Percentiles rank a stretch among this genome's conserved stretches.
Evolutionary conservation across 148 eudicot species (phyloP).

Genomic region (Silene uniflora): DNA sequence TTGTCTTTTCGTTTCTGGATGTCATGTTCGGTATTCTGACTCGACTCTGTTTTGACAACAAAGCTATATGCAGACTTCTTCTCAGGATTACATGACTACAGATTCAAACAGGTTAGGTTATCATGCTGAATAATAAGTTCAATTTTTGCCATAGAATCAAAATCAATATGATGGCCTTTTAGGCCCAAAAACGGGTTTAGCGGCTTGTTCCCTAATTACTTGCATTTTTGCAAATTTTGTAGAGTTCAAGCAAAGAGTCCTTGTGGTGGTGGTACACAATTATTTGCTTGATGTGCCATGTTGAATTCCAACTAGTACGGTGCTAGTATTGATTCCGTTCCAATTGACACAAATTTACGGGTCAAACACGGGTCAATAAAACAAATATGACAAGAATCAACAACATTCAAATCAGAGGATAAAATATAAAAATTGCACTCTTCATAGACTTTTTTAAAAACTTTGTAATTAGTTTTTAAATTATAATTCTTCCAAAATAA

Average conservation of each 20-base stretch:
- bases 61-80: not conserved
- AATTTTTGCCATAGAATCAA: not conserved
- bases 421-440: too few species aligned
- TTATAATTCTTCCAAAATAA: too few species aligned
- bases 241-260: not conserved
- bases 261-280: not conserved
- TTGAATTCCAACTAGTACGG: not conserved
- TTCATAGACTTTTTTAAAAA: too few species aligned
- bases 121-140: too few species aligned
- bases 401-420: too few species aligned
- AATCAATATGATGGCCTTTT: not conserved
- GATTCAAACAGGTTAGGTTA: not conserved
- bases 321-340: too few species aligned
- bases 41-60: not conserved
- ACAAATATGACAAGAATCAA: too few species aligned
- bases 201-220: too few species aligned
- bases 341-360: too few species aligned
- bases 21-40: not conserved
- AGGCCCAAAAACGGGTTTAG: too few species aligned
- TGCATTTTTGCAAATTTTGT: not conserved
- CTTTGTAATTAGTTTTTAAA: too few species aligned
- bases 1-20: not conserved
- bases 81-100: not conserved
- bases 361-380: too few species aligned
- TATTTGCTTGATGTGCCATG: not conserved